A percentile compares a stretch with the other conserved stretches of the same genome.
Evolutionary conservation across 2,329 filamentous ascomycete species (phyloP).

Genomic region (Leptographium radiaticola): DNA sequence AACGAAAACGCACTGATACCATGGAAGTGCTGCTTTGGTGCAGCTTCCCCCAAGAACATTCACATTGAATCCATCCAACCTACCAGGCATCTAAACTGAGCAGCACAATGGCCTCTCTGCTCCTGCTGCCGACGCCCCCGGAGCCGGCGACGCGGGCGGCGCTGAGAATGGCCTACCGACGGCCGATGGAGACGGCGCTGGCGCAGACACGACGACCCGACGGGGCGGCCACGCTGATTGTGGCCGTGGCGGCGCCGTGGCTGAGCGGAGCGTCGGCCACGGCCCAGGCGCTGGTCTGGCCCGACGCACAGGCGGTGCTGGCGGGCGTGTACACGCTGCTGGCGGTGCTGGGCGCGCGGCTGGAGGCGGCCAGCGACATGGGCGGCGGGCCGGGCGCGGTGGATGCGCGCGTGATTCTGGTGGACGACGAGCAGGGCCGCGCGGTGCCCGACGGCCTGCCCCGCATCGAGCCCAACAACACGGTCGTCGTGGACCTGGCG

Average conservation of each 20-base stretch:
- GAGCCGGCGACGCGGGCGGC: conserved; percentile 35
- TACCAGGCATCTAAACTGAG: no score
- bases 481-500: conserved; percentile 27
- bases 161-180: conserved; percentile 46
- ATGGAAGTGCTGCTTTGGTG: no score
- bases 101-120: conserved; percentile 30
- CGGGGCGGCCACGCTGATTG: conserved; percentile 26
- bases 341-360: conserved; percentile 54
- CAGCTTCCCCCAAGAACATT: no score
- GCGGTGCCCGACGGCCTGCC: conserved; percentile 23
- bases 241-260: conserved; percentile 51
- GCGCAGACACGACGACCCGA: conserved; percentile 28
- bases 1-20: no score
- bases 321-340: conserved; percentile 69
- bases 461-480: conserved; percentile 28
- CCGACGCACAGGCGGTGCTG: conserved; percentile 57
- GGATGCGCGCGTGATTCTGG: conserved; percentile 60
- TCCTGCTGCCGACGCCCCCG: conserved; percentile 53
- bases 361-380: conserved; percentile 45
- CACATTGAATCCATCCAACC: no score
- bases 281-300: conserved; percentile 45
- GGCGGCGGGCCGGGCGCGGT: conserved; percentile 51
- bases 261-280: conserved; percentile 44
- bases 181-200: conserved; percentile 42
- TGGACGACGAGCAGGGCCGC: conserved; percentile 42